Conservation (phyloP, 2,329 filamentous ascomycete species). For the Sclerotinia nivalis region DNA sequence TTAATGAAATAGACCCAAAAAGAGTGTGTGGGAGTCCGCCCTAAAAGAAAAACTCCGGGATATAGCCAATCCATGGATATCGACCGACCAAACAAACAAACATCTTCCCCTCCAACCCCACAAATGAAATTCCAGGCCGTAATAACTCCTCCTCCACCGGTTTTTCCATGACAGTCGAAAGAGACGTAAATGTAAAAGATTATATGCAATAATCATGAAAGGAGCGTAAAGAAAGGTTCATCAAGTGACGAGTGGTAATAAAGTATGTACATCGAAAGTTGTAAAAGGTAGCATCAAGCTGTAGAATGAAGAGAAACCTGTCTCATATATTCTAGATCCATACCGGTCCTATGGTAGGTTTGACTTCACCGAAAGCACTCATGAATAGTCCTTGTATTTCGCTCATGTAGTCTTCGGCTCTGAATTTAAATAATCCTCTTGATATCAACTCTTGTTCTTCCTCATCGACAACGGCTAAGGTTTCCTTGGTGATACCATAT, state of each 20-base stretch:
- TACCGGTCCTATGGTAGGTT: constrained; percentile 34
- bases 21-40: constrained; percentile 12
- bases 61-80: constrained; percentile 21
- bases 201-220: constrained; percentile 21
- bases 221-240: constrained; percentile 19
- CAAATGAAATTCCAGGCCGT: constrained; percentile 4
- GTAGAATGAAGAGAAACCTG: constrained; percentile 27
- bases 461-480: constrained; percentile 63
- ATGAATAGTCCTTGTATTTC: constrained; percentile 69
- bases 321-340: constrained; percentile 38
- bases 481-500: constrained; percentile 62
- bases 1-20: constrained; percentile 13
- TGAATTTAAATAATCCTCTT: constrained; percentile 71
- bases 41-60: constrained; percentile 16
- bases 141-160: constrained; percentile 16
- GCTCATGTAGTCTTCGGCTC: constrained; percentile 77
- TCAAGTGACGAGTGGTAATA: constrained; percentile 17
- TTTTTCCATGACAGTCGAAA: constrained; percentile 3
- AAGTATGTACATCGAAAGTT: constrained; percentile 22
- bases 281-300: background rate
- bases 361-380: constrained; percentile 36
- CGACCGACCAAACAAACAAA: constrained; percentile 8
- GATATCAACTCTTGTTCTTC: constrained; percentile 70
- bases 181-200: constrained; percentile 14
- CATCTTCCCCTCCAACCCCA: constrained; percentile 6